phyloP scores from a whole-genome alignment of 352 stramenopile species.

The Phytopythium helicoides region DNA sequence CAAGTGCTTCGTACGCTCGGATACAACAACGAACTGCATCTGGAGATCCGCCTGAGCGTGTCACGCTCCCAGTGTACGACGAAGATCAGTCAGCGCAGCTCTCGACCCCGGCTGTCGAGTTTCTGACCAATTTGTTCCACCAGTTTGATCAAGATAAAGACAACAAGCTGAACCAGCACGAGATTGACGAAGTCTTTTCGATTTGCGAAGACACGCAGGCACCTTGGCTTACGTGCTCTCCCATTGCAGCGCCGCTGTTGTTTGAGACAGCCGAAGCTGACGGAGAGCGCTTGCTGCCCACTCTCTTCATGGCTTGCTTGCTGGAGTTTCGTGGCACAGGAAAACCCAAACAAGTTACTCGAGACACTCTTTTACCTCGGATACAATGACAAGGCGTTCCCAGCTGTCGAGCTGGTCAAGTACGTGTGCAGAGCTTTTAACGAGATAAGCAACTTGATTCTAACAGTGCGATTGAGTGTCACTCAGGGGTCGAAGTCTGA shows the following conservation, averaged over 20 bases:
- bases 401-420: conserved; percentile 67
- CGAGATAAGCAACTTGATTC: background rate
- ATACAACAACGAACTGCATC: conserved; percentile 77
- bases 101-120: conserved; percentile 59
- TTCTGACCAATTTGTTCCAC: conserved; percentile 70
- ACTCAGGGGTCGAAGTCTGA: conserved; percentile 47
- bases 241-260: conserved; percentile 48
- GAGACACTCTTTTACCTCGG: conserved; percentile 82
- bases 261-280: conserved; percentile 56
- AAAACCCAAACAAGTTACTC: conserved; percentile 71
- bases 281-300: conserved; percentile 47
- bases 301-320: conserved; percentile 63
- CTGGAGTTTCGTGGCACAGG: conserved; percentile 71
- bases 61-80: conserved; percentile 53
- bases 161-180: conserved; percentile 58
- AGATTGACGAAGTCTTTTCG: conserved; percentile 79
- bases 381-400: conserved; percentile 72
- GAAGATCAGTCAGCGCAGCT: conserved; percentile 79
- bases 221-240: conserved; percentile 68
- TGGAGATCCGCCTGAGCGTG: conserved; percentile 71
- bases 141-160: conserved; percentile 88
- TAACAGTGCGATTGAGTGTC: no score
- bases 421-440: conserved; percentile 15
- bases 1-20: conserved; percentile 78
- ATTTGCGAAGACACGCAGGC: conserved; percentile 72